Conservation (phyloP, 108 stramenopile species). For the Asterionellopsis glacialis region DNA sequence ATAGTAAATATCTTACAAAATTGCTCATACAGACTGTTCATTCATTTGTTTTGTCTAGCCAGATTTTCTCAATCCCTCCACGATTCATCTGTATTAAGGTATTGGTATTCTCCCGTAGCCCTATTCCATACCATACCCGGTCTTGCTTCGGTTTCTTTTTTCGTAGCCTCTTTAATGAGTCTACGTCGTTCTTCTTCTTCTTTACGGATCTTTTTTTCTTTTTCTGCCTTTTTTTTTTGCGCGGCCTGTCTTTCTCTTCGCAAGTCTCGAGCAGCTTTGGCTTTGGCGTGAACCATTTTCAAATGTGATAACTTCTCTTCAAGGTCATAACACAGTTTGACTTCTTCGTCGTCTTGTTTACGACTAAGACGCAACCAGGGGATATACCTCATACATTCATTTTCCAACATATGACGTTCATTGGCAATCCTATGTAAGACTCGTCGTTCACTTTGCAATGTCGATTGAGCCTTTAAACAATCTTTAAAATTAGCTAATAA, state of each 20-base stretch:
- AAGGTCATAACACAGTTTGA: constrained; percentile 47
- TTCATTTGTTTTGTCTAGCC: too few relatives aligned
- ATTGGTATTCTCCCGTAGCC: constrained; percentile 71
- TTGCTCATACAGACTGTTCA: too few relatives aligned
- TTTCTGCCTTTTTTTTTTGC: constrained; percentile 30
- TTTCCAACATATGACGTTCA: constrained; percentile 41
- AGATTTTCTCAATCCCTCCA: constrained; percentile 61
- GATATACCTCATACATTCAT: constrained; percentile 57
- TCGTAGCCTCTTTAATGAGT: constrained; percentile 52
- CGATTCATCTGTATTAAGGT: constrained; percentile 74
- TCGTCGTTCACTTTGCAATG: constrained; percentile 30
- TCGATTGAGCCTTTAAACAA: constrained; percentile 31
- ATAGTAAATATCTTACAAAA: too few relatives aligned
- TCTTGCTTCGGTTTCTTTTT: constrained; percentile 63
- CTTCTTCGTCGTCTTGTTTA: constrained; percentile 71
- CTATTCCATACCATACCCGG: constrained; percentile 85
- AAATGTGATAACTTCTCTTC: constrained; percentile 41
- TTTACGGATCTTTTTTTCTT: constrained; percentile 13
- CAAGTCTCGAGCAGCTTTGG: constrained; percentile 41
- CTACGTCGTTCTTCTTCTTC: constrained; percentile 49
- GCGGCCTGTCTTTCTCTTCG: constrained; percentile 32
- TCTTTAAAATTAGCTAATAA: not conserved
- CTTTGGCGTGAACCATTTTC: constrained; percentile 43
- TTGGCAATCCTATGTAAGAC: constrained; percentile 58
- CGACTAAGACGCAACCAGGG: constrained; percentile 62